Conservation (phyloP, 441 rosid species). For the Syzygium malaccense region DNA sequence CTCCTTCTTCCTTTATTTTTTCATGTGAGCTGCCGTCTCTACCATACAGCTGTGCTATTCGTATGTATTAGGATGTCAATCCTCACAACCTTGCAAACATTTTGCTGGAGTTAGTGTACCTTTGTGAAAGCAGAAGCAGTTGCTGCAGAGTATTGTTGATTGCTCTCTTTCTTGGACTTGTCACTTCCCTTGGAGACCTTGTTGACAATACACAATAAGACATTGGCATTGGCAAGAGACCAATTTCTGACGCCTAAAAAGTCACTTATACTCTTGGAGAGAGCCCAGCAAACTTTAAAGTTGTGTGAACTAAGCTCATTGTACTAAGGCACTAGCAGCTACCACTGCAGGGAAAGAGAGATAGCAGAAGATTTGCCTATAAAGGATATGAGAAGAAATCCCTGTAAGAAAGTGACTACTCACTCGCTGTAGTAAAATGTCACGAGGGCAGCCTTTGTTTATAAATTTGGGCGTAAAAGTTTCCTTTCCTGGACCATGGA, state of each 20-base stretch:
- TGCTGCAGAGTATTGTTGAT: background rate
- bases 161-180: background rate
- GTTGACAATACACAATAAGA: background rate
- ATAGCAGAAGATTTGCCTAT: no score
- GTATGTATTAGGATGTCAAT: background rate
- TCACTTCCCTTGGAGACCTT: background rate
- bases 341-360: no score
- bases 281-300: background rate
- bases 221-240: background rate
- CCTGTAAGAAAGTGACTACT: no score
- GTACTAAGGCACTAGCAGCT: no score
- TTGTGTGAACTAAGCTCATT: background rate
- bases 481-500: background rate
- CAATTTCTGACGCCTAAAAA: background rate
- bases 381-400: no score
- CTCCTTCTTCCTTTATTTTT: background rate
- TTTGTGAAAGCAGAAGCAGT: background rate
- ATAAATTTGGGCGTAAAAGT: background rate
- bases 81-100: background rate
- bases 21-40: background rate
- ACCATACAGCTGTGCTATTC: background rate
- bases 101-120: background rate
- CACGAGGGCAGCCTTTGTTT: background rate
- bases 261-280: background rate
- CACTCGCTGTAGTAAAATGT: background rate